Evolutionary conservation across 176 grass and related monocot genomes (phyloP), one percentile per base, ranked within the genome.

Genomic region (Cenchrus americanus): DNA sequence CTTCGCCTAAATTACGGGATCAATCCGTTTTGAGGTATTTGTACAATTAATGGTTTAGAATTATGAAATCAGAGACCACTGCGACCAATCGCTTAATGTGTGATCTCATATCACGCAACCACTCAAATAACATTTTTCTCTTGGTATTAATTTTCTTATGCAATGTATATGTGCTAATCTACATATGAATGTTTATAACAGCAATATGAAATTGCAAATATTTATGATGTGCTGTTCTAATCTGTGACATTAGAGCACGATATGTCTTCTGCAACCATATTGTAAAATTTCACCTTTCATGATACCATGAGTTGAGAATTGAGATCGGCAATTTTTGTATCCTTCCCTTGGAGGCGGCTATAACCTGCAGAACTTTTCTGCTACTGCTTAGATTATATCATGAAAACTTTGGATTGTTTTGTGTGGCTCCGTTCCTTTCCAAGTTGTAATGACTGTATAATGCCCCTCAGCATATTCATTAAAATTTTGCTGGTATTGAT

Each of bases 1-100:
- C 92, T 94, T 92, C 92, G 72, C 94, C 94, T 57, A 97, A 92
- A 90, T 52, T 86, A 49, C 71, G 71, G 19, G 85, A 90, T 10
- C 92, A 27, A 77, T 70, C 85, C 34, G 50, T 79, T 55, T 62
- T 87, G 81, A 88, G 87, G 89, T 89, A 88, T 37, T 37, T 37
- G 34, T 37, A 37, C 34, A 37, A 37, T 37, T 37, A 37, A 37
- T 37, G 34, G 34, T 4, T 37, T 37, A 37, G 34, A 37, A 37
- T 37, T 37, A 37, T 37, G 34, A 37, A 37, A 37, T 37, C 34
- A 2, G 34, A 37, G 34, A 37, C 34, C 34, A 37, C 34, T 37
- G 34, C 34, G 34, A 37, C 34, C 34, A 37, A 60, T 70, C 24
- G 14, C 11, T n/a, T 62, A 64, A 50, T 69, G 8, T 51, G 51